Base-by-base conservation (phyloP, 2,329 filamentous ascomycete genomes). In the Penicillium sclerotiorum region DNA sequence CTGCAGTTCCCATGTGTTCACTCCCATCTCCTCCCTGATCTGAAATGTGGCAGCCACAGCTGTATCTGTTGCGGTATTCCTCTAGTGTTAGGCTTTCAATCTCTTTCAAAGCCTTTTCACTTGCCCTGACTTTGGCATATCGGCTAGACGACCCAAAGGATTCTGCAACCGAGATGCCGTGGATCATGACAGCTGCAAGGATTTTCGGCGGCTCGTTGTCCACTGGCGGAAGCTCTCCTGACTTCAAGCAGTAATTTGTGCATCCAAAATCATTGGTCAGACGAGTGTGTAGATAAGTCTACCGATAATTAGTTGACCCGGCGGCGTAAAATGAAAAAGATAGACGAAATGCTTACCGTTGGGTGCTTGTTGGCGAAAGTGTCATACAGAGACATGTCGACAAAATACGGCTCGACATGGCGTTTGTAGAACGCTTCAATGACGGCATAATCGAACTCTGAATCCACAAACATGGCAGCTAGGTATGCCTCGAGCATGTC, bases 391-490 rank as follows among this genome's bases (percentile, higher is more conserved):
- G 79, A 76, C 85, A 97, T 96, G 69, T 96, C 87, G 44, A 81
- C 77, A 67, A 97, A 97, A 73, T 85, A 96, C 2, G 84, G 85
- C 49, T 80, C 79, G 47, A 97, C 81, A 56, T 92, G 84, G 12
- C 62, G 67, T n/a, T 83, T 72, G 70, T 96, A 96, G 73, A 99
- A 97, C 0, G 67, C 66, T 55, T 88, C 83, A 1, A 97, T 87
- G 15, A 85, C 78, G 11, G 69, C 68, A 69, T 87, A 96, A 64
- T 94, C 75, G 72, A 93, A 97, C 38, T 80, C 77, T 0, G 89
- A 88, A 70, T 99, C 94, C 9, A 99, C 88, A 66, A 97, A 97
- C 18, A 96, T 79, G 17, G 93, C 93, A 1, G 91, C 94, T 2
- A 96, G 75, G 61, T 91, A 94, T 0, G 93, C 84, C 76, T 99